Conservation (phyloP, 2,329 filamentous ascomycete species). For the Calonectria montana region DNA sequence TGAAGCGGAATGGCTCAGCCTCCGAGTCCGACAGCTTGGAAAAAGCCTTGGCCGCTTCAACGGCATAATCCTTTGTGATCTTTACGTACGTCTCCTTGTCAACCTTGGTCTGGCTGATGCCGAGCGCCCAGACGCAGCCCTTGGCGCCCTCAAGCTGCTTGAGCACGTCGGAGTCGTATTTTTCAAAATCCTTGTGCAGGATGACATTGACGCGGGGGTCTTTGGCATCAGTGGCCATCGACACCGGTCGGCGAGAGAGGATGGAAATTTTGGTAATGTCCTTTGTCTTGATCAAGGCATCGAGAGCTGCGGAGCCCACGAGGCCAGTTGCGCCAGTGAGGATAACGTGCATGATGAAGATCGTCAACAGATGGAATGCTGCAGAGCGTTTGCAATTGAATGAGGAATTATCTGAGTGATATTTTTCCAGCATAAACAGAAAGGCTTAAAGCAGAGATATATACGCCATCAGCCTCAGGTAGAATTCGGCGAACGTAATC, state of each 20-base stretch:
- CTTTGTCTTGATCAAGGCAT: conserved; percentile 67
- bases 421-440: background rate
- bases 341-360: conserved; percentile 68
- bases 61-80: conserved; percentile 75
- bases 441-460: background rate
- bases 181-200: conserved; percentile 73
- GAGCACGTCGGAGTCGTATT: conserved; percentile 69
- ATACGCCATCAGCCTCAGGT: background rate
- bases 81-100: conserved; percentile 73
- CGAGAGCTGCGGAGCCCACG: conserved; percentile 70
- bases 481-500: background rate
- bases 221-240: conserved; percentile 66
- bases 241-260: conserved; percentile 72
- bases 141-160: conserved; percentile 70
- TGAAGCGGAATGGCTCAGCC: conserved; percentile 71
- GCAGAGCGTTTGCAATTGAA: background rate
- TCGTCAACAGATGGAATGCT: background rate
- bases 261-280: conserved; percentile 75
- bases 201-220: conserved; percentile 74
- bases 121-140: conserved; percentile 80
- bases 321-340: conserved; percentile 77
- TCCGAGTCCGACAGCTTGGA: conserved; percentile 54
- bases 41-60: conserved; percentile 73
- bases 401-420: background rate
- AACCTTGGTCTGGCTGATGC: conserved; percentile 71